Base-by-base conservation (phyloP, 352 stramenopile genomes). In the Phytophthora pistaciae region DNA sequence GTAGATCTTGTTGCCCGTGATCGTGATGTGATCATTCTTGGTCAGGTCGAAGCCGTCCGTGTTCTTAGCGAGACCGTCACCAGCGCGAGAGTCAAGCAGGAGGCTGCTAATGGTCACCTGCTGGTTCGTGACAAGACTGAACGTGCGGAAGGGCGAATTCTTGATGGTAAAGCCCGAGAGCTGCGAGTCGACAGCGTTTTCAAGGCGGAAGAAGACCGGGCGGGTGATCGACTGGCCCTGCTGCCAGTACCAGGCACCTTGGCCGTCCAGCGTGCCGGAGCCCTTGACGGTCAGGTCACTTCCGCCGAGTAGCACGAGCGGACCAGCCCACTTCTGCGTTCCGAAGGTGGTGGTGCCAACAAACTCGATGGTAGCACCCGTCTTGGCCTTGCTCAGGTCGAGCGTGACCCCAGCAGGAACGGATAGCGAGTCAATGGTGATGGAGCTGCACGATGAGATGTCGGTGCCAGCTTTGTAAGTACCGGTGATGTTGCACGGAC, bases 171-270 rank as follows among this genome's bases (percentile, higher is more conserved):
- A 82, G 0, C 61, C 68, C 10, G 67, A 72, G 1, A 82, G 27
- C 8, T 52, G 70, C 10, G 75, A 82, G 27, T 40, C 21, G 38
- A 55, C 7, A 27, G 57, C 61, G n/a, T 56, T 29, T 20, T 62
- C 25, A 1, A 68, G 52, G 20, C 55, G 55, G 38, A 68, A 68
- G 61, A 68, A 68, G 27, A 68, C 61, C 1, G 61, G 61, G 2
- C 52, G 57, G 5, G 53, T 77, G 48, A 79, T 56, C 18, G 50
- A 66, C 25, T 61, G 36, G 16, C 66, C 68, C 25, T 82, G 64
- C 40, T 70, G 65, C 75, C 74, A 82, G 70, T 82, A 82, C 70
- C 65, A 77, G 1, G 33, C 14, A 10, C 75, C 71, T 38, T 79
- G 71, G n/a, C 75, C 75, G 16, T 82, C 75, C 4, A 82, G 64